phyloP scores from a whole-genome alignment of 2,329 filamentous ascomycete species.

The Ophiostoma perfectum region DNA sequence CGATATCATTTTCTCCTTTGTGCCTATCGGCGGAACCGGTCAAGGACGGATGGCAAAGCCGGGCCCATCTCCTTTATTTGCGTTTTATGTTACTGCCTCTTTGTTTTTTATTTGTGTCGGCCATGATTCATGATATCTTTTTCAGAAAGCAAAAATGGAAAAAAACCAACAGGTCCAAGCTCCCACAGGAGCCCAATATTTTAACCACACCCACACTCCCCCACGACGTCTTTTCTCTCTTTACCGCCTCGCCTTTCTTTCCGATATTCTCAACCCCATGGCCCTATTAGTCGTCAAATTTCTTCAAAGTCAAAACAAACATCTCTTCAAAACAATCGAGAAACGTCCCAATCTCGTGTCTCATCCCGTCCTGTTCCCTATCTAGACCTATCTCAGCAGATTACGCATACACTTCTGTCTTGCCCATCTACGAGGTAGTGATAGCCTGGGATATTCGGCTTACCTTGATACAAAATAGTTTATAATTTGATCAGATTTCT shows the following conservation, averaged over 20 bases:
- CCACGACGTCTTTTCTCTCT: slow-evolving; percentile 18
- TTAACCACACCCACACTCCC: slow-evolving; percentile 28
- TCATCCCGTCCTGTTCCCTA: slow-evolving; percentile 7
- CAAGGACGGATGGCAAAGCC: background rate
- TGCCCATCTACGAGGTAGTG: background rate
- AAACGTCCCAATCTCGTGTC: slow-evolving; percentile 27
- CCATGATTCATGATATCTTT: slow-evolving; percentile 27
- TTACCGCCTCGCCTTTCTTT: slow-evolving; percentile 29
- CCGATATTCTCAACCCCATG: slow-evolving; percentile 32
- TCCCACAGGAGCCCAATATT: slow-evolving; percentile 38
- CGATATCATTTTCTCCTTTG: background rate
- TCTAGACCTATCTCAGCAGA: slow-evolving; percentile 1
- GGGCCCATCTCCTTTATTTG: background rate
- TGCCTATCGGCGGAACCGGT: background rate
- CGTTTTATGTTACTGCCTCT: slow-evolving; percentile 12
- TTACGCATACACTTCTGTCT: background rate
- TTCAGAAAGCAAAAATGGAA: slow-evolving; percentile 17
- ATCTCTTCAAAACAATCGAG: slow-evolving; percentile 23
- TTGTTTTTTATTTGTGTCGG: slow-evolving; percentile 22
- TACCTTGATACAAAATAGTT: slow-evolving; percentile 13
- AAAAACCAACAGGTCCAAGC: slow-evolving; percentile 21
- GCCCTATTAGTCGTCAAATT: slow-evolving; percentile 26
- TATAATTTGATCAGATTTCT: slow-evolving; percentile 8
- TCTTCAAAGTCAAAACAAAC: slow-evolving; percentile 30
- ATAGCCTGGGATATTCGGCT: slow-evolving; percentile 12